phyloP scores from a whole-genome alignment of 768 basidiomycete species.

The Lepiota venenata region DNA sequence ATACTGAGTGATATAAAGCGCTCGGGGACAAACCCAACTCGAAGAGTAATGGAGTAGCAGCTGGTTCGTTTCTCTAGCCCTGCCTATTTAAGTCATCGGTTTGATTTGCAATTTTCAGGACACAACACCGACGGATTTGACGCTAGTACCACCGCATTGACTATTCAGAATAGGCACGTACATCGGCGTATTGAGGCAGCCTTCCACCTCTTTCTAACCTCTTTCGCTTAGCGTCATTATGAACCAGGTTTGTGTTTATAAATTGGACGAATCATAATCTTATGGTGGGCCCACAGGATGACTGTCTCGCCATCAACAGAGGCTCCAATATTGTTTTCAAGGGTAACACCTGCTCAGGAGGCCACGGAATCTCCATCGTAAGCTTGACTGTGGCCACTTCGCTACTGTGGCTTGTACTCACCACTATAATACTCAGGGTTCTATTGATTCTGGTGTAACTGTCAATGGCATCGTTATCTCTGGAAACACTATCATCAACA shows the following conservation, averaged over 20 bases:
- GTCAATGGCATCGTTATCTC: conserved; percentile 47
- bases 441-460: conserved; percentile 41
- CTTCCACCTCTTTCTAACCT: not conserved
- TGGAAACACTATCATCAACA: conserved; percentile 53
- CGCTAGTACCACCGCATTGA: conserved; percentile 29
- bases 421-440: conserved; percentile 37
- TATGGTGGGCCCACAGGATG: conserved; percentile 35
- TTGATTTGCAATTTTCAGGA: conserved; percentile 18
- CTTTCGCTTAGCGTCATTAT: conserved; percentile 23
- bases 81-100: not conserved
- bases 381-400: conserved; percentile 16
- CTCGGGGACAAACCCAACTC: conserved; percentile 49
- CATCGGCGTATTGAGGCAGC: not conserved
- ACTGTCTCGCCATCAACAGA: conserved; percentile 55
- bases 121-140: conserved; percentile 55
- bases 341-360: conserved; percentile 51
- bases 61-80: conserved; percentile 22
- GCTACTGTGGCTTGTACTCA: not conserved
- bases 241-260: conserved; percentile 33
- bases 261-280: not conserved
- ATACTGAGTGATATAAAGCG: conserved; percentile 28
- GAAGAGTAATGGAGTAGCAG: conserved; percentile 43
- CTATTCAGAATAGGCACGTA: conserved; percentile 38
- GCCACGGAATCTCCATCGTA: conserved; percentile 68
- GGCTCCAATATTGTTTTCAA: conserved; percentile 44